phyloP scores from a whole-genome alignment of 768 basidiomycete genomes.

The Calocera viscosa region DNA sequence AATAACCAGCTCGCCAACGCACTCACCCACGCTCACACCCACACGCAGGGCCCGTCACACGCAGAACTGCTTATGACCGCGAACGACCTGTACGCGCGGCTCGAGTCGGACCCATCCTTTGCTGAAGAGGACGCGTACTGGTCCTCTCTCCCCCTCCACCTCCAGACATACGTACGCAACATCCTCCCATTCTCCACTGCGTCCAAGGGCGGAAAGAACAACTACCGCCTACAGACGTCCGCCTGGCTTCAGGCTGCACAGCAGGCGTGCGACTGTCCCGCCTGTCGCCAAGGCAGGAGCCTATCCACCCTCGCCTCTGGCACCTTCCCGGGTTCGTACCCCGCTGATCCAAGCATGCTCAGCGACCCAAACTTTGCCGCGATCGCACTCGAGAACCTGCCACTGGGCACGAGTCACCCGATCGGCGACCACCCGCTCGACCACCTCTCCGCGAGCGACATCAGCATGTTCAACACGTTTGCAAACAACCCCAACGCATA shows the following conservation, averaged over 20 bases:
- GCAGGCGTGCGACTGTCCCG: slow-evolving; percentile 41
- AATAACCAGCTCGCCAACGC: neutral
- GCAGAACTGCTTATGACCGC: slow-evolving; percentile 49
- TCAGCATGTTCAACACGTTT: slow-evolving; percentile 25
- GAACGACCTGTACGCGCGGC: slow-evolving; percentile 48
- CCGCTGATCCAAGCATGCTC: slow-evolving; percentile 43
- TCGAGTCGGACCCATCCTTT: slow-evolving; percentile 32
- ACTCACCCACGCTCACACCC: slow-evolving; percentile 13
- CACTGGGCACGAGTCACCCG: slow-evolving; percentile 26
- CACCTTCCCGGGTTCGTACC: slow-evolving; percentile 16
- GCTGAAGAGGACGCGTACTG: slow-evolving; percentile 52
- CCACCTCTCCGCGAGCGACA: slow-evolving; percentile 27
- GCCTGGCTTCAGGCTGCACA: slow-evolving; percentile 59
- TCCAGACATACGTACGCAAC: slow-evolving; percentile 54
- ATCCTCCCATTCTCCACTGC: slow-evolving; percentile 24
- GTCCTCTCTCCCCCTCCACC: slow-evolving; percentile 54
- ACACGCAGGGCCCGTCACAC: slow-evolving; percentile 29
- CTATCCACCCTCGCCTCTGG: slow-evolving; percentile 18
- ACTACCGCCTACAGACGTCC: slow-evolving; percentile 37
- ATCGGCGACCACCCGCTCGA: slow-evolving; percentile 36
- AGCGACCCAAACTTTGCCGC: slow-evolving; percentile 38
- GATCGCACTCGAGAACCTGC: neutral
- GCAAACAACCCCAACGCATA: slow-evolving; percentile 9
- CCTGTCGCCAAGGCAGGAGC: slow-evolving; percentile 28
- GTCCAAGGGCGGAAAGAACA: slow-evolving; percentile 26